These are phyloP conservation scores for Ustilago shanxiensis DNA, from an alignment of 1,284 basidiomycete species.

Conservation along the genomic window DNA sequence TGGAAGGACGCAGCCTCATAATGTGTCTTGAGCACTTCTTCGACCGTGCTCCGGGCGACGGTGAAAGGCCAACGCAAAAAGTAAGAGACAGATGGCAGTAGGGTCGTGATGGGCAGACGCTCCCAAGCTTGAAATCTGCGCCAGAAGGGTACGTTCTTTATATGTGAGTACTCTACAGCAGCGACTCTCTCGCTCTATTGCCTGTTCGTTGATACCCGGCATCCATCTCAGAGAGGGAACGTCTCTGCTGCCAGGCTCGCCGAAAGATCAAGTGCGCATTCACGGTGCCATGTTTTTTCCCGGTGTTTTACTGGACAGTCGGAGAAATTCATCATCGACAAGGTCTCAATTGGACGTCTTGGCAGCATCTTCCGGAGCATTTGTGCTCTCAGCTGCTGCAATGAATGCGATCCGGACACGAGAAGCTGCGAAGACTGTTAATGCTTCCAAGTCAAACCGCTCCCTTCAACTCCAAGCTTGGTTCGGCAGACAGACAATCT, in stretches of 20 bases:
- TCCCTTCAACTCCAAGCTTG: conserved; percentile 6
- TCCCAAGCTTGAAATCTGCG: too few relatives aligned
- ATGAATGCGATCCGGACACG: conserved; percentile 3
- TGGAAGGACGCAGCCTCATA: neutral
- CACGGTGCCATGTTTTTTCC: too few relatives aligned
- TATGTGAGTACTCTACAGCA: neutral
- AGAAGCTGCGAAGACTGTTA: neutral
- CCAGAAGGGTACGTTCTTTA: too few relatives aligned
- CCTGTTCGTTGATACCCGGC: too few relatives aligned
- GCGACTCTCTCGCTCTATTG: too few relatives aligned
- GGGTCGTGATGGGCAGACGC: neutral
- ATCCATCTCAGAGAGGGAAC: neutral
- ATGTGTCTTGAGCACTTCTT: neutral
- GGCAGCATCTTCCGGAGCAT: neutral
- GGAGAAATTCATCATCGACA: neutral
- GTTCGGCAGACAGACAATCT: conserved; percentile 6
- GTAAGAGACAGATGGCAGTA: neutral
- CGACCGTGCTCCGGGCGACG: conserved; percentile 27
- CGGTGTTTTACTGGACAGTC: conserved; percentile 10
- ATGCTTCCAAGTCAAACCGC: neutral
- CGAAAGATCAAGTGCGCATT: neutral
- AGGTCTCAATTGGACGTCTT: neutral
- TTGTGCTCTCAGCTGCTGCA: conserved; percentile 5
- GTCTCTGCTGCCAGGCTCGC: neutral
- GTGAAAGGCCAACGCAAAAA: neutral